Evolutionary conservation across 2,329 filamentous ascomycete genomes (phyloP).

Genomic region (Botryosphaeria dothidea): DNA sequence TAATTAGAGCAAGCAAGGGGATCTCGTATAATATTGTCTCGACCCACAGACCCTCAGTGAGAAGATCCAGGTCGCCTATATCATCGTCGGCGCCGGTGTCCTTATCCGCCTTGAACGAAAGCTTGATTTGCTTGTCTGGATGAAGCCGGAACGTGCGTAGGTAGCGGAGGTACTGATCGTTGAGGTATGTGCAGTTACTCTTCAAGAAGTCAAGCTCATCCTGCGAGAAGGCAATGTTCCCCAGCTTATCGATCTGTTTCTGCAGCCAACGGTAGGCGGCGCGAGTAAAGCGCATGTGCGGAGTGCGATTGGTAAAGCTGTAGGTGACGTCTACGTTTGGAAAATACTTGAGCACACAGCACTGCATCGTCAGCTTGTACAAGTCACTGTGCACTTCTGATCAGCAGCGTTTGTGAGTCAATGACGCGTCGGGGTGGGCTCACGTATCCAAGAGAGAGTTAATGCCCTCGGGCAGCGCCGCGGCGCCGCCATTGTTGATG

Average conservation of each 20-base stretch:
- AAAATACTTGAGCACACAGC: slow-evolving; percentile 81
- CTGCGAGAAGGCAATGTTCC: slow-evolving; percentile 73
- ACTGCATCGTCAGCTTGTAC: slow-evolving; percentile 99
- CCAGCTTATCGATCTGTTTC: slow-evolving; percentile 79
- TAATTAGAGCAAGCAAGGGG: slow-evolving; percentile 85
- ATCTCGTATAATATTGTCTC: slow-evolving; percentile 99
- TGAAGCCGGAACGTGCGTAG: slow-evolving; percentile 79
- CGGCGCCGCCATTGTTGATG: not conserved
- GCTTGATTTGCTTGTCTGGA: slow-evolving; percentile 75
- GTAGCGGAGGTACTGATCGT: slow-evolving; percentile 74
- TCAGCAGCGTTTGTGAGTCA: not conserved
- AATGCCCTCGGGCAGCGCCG: slow-evolving; percentile 38
- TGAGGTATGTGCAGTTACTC: slow-evolving; percentile 78
- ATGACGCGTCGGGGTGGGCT: slow-evolving; percentile 1
- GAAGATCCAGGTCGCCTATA: slow-evolving; percentile 73
- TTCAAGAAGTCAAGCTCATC: slow-evolving; percentile 82
- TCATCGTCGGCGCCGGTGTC: slow-evolving; percentile 63
- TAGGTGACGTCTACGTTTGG: slow-evolving; percentile 80
- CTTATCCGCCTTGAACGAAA: slow-evolving; percentile 59
- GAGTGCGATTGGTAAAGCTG: slow-evolving; percentile 92
- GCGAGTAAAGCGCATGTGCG: slow-evolving; percentile 85
- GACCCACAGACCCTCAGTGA: slow-evolving; percentile 81
- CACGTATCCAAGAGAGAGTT: slow-evolving; percentile 51
- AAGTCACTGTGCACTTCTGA: slow-evolving; percentile 61
- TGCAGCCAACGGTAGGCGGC: slow-evolving; percentile 83